Evolutionary conservation across 73 alveolate species (phyloP).

Genomic region (Paramecium biaurelia): DNA sequence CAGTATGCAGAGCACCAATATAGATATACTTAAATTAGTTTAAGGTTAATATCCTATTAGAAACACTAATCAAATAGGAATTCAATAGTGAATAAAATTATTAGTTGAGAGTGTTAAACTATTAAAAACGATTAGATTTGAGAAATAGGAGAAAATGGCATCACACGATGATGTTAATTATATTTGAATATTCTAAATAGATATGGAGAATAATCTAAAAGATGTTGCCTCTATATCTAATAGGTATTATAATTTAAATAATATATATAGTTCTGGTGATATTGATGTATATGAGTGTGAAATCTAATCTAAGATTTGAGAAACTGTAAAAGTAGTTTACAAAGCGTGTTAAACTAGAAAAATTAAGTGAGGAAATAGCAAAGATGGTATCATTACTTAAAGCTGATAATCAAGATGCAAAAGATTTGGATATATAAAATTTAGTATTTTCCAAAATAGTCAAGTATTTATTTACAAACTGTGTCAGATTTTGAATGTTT

Average conservation of each 20-base stretch:
- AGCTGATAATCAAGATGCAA: neutral
- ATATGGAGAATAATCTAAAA: neutral
- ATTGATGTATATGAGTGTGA: conserved; percentile 20
- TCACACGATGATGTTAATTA: neutral
- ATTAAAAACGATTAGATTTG: neutral
- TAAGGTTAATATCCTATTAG: conserved; percentile 33
- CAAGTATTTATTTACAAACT: conserved; percentile 36
- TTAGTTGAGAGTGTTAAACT: neutral
- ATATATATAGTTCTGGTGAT: neutral
- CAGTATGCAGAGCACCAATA: conserved; percentile 35
- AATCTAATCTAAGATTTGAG: neutral
- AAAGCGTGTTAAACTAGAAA: neutral
- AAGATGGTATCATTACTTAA: neutral
- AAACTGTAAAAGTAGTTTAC: neutral
- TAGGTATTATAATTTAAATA: neutral
- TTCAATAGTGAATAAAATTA: conserved; percentile 16
- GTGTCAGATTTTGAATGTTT: conserved; percentile 46
- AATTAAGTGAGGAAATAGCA: neutral
- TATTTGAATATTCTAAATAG: conserved; percentile 1
- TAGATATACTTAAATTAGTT: neutral
- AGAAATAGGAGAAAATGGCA: neutral
- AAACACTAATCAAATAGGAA: neutral
- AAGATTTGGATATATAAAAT: conserved; percentile 25
- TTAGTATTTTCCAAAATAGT: conserved; percentile 36
- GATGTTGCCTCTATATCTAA: conserved; percentile 25